Percentiles rank a stretch among this genome's conserved stretches.
phyloP scores from a whole-genome alignment of 768 basidiomycete genomes.

The Lactarius sp. region DNA sequence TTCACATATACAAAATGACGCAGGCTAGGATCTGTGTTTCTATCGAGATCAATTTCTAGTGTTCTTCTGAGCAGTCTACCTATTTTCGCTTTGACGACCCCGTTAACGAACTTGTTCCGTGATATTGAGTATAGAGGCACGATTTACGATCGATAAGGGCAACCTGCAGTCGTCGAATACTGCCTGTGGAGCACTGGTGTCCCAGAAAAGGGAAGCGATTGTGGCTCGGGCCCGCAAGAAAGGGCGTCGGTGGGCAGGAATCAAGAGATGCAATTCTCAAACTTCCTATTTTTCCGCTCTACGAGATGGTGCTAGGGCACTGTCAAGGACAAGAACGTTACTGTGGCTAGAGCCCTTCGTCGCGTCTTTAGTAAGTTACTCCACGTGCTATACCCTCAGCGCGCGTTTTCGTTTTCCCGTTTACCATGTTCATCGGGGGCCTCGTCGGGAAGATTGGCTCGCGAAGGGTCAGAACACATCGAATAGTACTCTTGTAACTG shows the following conservation, averaged over 20 bases:
- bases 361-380: too few relatives aligned
- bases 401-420: neutral
- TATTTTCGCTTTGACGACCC: too few relatives aligned
- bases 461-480: conserved; percentile 4
- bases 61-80: too few relatives aligned
- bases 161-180: neutral
- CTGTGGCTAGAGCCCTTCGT: neutral
- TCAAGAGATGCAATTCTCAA: conserved; percentile 2
- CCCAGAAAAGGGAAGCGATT: too few relatives aligned
- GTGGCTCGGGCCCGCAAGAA: too few relatives aligned
- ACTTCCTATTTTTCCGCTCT: conserved; percentile 1
- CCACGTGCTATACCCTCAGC: neutral
- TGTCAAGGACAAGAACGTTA: neutral
- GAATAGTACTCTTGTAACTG: conserved; percentile 29
- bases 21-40: too few relatives aligned
- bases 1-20: too few relatives aligned
- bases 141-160: too few relatives aligned
- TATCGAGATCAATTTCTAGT: neutral
- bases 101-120: too few relatives aligned
- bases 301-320: neutral
- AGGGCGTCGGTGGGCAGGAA: neutral
- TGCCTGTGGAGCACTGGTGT: too few relatives aligned
- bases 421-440: neutral
- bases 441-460: neutral
- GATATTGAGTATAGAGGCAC: too few relatives aligned